Evolutionary conservation across 495 filamentous ascomycete species (phyloP).

Genomic region (Bathelium albidoporum): DNA sequence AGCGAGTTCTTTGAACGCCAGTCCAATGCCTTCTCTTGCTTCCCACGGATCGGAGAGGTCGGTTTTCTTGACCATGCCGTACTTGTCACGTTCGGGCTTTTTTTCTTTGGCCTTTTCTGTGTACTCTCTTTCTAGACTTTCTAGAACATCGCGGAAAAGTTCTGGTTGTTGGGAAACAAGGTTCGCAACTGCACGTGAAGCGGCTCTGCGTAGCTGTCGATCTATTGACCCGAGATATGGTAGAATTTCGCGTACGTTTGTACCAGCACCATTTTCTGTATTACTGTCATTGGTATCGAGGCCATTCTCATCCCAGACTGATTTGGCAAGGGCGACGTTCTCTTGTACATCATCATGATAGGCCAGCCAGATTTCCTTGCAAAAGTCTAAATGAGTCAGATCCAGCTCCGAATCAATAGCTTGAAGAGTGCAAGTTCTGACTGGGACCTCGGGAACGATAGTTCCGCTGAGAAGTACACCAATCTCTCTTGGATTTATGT

Average conservation of each 20-base stretch:
- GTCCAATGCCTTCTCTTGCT: constrained; percentile 71
- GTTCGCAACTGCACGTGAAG: constrained; percentile 71
- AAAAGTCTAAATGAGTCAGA: constrained; percentile 72
- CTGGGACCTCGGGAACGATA: constrained; percentile 66
- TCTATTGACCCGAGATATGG: constrained; percentile 73
- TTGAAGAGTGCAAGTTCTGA: constrained; percentile 81
- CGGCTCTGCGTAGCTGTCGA: constrained; percentile 68
- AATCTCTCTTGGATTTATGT: constrained; percentile 61
- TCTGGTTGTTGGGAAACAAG: constrained; percentile 48
- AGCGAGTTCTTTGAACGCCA: constrained; percentile 75
- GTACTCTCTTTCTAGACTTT: constrained; percentile 58
- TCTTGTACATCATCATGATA: constrained; percentile 86
- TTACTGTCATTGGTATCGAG: constrained; percentile 60
- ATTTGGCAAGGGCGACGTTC: constrained; percentile 68
- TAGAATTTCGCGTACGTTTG: constrained; percentile 40
- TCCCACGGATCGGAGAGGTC: constrained; percentile 85
- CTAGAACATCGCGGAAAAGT: constrained; percentile 47
- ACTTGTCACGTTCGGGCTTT: constrained; percentile 73
- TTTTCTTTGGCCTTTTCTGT: constrained; percentile 67
- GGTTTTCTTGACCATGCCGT: constrained; percentile 81
- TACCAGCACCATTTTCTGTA: constrained; percentile 23
- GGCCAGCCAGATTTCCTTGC: constrained; percentile 84
- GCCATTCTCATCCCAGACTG: constrained; percentile 91
- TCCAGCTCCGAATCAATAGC: constrained; percentile 85
- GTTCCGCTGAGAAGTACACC: constrained; percentile 57